Evolutionary conservation across 495 filamentous ascomycete species (phyloP).

Genomic region (Tuber aestivum): DNA sequence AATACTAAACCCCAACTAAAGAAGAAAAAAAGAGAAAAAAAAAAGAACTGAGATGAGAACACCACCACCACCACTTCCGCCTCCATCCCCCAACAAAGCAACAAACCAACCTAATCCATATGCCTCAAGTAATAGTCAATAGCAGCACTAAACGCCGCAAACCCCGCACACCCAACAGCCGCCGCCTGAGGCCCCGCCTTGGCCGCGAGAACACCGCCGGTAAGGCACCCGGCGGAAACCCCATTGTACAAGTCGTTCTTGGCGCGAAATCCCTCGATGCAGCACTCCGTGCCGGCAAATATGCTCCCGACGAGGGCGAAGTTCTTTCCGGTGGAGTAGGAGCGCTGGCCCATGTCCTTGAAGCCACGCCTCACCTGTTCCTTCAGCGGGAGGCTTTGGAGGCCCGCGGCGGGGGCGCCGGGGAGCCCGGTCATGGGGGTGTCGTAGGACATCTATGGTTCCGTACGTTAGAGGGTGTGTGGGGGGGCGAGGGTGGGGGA

Average conservation of each 20-base stretch:
- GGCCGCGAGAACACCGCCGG: conserved; percentile 76
- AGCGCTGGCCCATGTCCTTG: conserved; percentile 84
- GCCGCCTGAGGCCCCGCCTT: conserved; percentile 87
- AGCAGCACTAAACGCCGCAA: conserved; percentile 89
- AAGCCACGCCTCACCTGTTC: conserved; percentile 79
- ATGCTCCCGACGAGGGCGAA: conserved; percentile 88
- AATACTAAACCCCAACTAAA: conserved; percentile 2
- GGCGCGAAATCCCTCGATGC: conserved; percentile 82
- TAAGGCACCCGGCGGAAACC: conserved; percentile 79
- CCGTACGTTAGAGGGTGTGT: background rate
- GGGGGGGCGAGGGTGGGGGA: conserved; percentile 8
- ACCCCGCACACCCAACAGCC: conserved; percentile 82
- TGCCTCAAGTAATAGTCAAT: conserved; percentile 84
- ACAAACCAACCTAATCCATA: conserved; percentile 44
- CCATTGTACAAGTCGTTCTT: conserved; percentile 93
- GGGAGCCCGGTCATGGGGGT: conserved; percentile 52
- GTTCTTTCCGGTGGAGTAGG: conserved; percentile 83
- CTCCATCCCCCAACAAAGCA: background rate
- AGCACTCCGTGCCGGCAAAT: conserved; percentile 89
- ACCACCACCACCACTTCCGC: background rate
- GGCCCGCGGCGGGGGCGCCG: conserved; percentile 53
- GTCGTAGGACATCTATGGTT: conserved; percentile 77
- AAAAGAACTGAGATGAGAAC: conserved; percentile 8
- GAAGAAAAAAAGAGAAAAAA: conserved; percentile 2
- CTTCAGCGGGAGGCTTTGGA: conserved; percentile 67